phyloP scores from a whole-genome alignment of 441 rosid species.

The Dalechampia spathulata region DNA sequence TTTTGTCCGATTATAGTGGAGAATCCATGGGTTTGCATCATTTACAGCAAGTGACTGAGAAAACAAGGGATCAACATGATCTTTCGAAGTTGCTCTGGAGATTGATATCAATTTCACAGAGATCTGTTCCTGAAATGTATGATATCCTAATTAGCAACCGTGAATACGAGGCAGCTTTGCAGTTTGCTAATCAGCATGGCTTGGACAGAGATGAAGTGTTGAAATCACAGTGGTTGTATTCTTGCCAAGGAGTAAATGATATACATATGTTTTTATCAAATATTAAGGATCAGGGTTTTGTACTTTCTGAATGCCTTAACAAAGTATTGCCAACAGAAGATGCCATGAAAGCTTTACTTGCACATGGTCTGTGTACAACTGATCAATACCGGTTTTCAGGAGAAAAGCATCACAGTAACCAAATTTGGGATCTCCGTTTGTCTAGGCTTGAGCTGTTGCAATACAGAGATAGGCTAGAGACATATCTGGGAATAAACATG shows the following conservation, averaged over 20 bases:
- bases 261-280: conserved; percentile 50
- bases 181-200: conserved; percentile 71
- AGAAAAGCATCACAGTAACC: conserved; percentile 43
- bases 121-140: conserved; percentile 85
- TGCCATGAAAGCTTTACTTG: conserved; percentile 66
- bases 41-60: too few species aligned
- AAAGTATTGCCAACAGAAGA: conserved; percentile 83
- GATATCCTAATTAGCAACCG: conserved; percentile 50
- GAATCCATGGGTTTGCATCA: too few species aligned
- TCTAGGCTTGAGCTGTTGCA: conserved; percentile 85
- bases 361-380: conserved; percentile 60
- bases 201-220: conserved; percentile 79
- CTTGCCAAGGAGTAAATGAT: conserved; percentile 54
- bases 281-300: conserved; percentile 68
- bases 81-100: too few species aligned
- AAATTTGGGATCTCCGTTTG: conserved; percentile 67
- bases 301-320: conserved; percentile 72
- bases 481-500: conserved; percentile 95
- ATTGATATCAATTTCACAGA: too few species aligned
- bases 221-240: conserved; percentile 78
- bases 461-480: conserved; percentile 82
- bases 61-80: too few species aligned
- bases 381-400: conserved; percentile 45
- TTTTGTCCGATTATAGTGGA: too few species aligned
- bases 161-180: conserved; percentile 66